A percentile compares a stretch with the other conserved stretches of the same genome.
phyloP scores from a whole-genome alignment of 1,139 yeast genomes.

The Pichia sp. region DNA sequence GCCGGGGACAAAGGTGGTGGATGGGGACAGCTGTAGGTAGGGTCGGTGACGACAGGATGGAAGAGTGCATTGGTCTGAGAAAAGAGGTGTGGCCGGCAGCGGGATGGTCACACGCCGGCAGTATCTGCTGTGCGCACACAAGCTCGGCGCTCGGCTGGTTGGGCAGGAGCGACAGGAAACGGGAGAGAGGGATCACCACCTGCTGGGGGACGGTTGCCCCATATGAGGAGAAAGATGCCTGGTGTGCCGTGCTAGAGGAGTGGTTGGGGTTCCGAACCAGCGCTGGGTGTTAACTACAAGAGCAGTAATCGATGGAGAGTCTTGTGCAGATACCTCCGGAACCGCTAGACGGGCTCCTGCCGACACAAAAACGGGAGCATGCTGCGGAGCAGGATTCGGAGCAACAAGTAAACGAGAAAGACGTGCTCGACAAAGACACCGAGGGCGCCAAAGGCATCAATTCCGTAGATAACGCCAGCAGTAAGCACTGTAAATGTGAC shows the following conservation, averaged over 20 bases:
- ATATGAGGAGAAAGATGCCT: too few species aligned
- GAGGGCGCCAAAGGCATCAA: background rate
- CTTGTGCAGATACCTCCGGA: background rate
- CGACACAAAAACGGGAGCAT: background rate
- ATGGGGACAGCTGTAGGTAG: background rate
- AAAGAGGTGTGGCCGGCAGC: too few species aligned
- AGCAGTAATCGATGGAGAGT: background rate
- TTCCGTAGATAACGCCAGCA: background rate
- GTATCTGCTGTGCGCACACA: too few species aligned
- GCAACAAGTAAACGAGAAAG: background rate
- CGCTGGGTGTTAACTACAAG: background rate
- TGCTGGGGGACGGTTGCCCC: too few species aligned
- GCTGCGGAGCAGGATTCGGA: background rate
- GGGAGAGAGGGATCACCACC: too few species aligned
- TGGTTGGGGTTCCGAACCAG: too few species aligned
- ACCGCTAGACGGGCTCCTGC: background rate
- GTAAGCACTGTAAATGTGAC: background rate
- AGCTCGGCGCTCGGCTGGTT: too few species aligned
- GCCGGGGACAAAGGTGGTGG: background rate
- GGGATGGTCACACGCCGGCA: too few species aligned
- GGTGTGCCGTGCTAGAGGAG: too few species aligned
- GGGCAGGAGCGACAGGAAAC: too few species aligned
- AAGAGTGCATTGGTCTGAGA: background rate
- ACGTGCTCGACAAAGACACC: background rate
- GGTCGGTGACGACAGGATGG: background rate